These are phyloP conservation scores for Fraxinus nigra DNA, from an alignment of 305 asterid genomes.

Conservation along the genomic window DNA sequence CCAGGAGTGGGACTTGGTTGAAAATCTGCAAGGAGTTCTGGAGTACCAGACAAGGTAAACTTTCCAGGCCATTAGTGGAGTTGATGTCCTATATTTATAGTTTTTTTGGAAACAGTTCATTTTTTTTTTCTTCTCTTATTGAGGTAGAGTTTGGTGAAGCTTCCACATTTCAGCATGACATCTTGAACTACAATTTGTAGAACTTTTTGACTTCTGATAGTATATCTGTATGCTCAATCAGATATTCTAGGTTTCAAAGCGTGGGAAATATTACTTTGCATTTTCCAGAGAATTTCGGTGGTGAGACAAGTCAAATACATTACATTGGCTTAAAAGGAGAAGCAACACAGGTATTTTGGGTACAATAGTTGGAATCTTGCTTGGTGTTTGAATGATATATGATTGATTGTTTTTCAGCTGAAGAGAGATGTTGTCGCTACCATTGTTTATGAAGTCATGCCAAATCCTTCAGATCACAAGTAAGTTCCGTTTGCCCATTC, in stretches of 20 bases:
- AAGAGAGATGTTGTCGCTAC: slow-evolving; percentile 90
- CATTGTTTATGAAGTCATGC: slow-evolving; percentile 89
- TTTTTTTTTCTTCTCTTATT: slow-evolving; percentile 6
- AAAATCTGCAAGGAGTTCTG: slow-evolving; percentile 80
- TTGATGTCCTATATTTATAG: slow-evolving; percentile 6
- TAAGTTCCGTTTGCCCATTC: slow-evolving; percentile 37
- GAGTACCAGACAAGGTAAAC: slow-evolving; percentile 94
- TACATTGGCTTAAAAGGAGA: slow-evolving; percentile 98
- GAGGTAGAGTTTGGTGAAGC: neutral
- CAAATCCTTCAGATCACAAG: slow-evolving; percentile 99
- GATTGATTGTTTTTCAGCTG: slow-evolving; percentile 49
- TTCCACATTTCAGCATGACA: neutral
- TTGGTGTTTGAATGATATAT: neutral
- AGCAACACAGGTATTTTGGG: slow-evolving; percentile 85
- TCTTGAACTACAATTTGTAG: slow-evolving; percentile 1
- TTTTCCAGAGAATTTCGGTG: slow-evolving; percentile 94
- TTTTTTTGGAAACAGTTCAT: slow-evolving; percentile 4
- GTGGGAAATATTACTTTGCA: slow-evolving; percentile 93
- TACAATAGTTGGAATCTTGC: slow-evolving; percentile 4
- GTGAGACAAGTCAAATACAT: slow-evolving; percentile 74
- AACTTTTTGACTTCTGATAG: slow-evolving; percentile 16
- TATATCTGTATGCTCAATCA: slow-evolving; percentile 29
- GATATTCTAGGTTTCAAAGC: slow-evolving; percentile 93
- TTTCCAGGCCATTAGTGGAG: neutral
- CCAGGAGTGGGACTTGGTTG: slow-evolving; percentile 97